Evolutionary conservation across 2,329 filamentous ascomycete genomes (phyloP).

Genomic region (Colletotrichum lupini): DNA sequence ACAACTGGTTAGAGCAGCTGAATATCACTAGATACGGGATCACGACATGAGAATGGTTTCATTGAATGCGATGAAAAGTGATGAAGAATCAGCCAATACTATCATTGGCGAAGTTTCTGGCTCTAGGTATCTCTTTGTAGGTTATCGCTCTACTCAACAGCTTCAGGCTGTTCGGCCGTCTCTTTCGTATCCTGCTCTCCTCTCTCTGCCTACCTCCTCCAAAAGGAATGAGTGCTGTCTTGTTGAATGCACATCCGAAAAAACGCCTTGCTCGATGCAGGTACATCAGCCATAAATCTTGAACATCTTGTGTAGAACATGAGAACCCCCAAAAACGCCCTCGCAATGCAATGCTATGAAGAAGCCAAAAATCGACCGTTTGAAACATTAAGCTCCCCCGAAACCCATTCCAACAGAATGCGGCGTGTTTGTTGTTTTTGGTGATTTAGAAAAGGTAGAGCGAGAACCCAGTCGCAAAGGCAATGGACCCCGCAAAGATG

Average conservation of each 20-base stretch:
- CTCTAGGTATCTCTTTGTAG: slow-evolving; percentile 24
- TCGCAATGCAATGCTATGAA: slow-evolving; percentile 28
- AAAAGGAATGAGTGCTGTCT: slow-evolving; percentile 22
- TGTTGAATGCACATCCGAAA: background rate
- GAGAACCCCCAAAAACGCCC: slow-evolving; percentile 11
- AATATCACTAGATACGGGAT: background rate
- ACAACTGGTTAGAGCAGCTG: background rate
- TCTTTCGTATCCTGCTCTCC: background rate
- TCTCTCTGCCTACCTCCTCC: background rate
- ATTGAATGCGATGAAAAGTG: background rate
- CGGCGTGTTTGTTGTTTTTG: background rate
- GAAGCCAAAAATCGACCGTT: background rate
- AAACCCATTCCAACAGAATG: background rate
- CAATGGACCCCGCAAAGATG: slow-evolving; percentile 16
- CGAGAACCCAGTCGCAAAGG: slow-evolving; percentile 12
- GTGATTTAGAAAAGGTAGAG: background rate
- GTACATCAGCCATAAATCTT: background rate
- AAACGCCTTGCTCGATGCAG: slow-evolving; percentile 32
- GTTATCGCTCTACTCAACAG: background rate
- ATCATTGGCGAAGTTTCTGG: background rate
- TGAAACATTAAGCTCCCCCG: background rate
- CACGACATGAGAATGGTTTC: background rate
- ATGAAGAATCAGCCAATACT: slow-evolving; percentile 3
- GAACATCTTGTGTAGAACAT: background rate
- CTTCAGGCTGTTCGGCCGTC: background rate